These are phyloP conservation scores for Carex arenaria DNA, from an alignment of 202 grass and related monocot species.

Conservation along the genomic window DNA sequence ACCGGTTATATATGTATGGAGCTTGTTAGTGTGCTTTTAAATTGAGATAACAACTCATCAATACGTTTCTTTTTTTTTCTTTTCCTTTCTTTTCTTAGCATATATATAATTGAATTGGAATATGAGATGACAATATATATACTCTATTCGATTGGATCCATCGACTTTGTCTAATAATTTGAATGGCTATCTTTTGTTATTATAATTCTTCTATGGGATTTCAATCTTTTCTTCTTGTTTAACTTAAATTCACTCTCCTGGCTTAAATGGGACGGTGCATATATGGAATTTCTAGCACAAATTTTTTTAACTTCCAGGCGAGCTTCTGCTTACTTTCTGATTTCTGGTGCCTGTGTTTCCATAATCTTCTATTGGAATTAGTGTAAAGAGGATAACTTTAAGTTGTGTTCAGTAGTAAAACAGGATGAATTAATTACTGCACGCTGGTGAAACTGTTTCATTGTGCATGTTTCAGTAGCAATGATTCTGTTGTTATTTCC, in stretches of 20 bases:
- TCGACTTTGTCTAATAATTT: neutral
- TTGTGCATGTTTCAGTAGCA: neutral
- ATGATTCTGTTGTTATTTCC: neutral
- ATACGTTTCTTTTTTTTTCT: neutral
- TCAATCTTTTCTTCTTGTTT: neutral
- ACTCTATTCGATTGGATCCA: neutral
- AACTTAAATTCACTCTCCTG: neutral
- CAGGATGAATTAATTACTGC: neutral
- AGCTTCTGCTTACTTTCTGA: neutral
- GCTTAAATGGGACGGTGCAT: neutral
- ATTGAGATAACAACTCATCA: conserved; percentile 8
- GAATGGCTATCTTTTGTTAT: neutral
- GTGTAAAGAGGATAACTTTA: neutral
- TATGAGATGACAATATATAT: conserved; percentile 26
- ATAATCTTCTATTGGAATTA: neutral
- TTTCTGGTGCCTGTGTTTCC: neutral
- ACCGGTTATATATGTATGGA: neutral
- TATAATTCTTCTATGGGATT: conserved; percentile 2
- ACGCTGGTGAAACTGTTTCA: neutral
- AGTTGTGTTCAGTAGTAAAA: neutral
- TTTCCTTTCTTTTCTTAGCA: neutral
- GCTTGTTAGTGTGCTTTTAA: conserved; percentile 15
- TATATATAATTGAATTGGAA: neutral
- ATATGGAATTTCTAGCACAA: neutral
- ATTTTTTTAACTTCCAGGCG: neutral